Percentiles rank a stretch among this genome's conserved stretches.
Conservation (phyloP, 2,329 filamentous ascomycete species). For the Microthyrium microscopicum region DNA sequence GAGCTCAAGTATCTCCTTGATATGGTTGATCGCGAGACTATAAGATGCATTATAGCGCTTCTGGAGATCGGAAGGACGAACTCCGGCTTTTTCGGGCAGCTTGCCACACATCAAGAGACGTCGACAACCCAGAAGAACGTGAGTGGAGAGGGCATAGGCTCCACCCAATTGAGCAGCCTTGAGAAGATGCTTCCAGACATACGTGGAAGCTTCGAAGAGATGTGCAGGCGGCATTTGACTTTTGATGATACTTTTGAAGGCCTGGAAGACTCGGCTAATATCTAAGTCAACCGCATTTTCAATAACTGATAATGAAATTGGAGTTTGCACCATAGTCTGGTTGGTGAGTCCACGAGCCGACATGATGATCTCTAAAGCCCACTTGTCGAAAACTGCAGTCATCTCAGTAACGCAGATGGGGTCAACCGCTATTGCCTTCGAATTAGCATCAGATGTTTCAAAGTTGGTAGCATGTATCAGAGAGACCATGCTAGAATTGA, state of each 20-base stretch:
- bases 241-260: slow-evolving; percentile 4
- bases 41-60: slow-evolving; percentile 66
- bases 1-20: slow-evolving; percentile 60
- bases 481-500: no score
- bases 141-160: slow-evolving; percentile 57
- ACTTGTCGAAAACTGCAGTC: no score
- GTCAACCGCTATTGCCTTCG: no score
- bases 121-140: slow-evolving; percentile 53
- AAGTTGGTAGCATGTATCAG: no score
- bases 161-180: slow-evolving; percentile 47
- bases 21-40: slow-evolving; percentile 39
- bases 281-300: slow-evolving; percentile 31
- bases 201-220: slow-evolving; percentile 43
- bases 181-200: slow-evolving; percentile 64
- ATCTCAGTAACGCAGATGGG: no score
- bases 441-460: no score
- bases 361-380: no score
- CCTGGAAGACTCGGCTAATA: slow-evolving; percentile 47
- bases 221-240: no score
- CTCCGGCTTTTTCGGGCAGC: slow-evolving; percentile 31
- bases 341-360: no score
- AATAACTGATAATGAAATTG: no score
- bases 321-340: no score
- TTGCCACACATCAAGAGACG: slow-evolving; percentile 61
- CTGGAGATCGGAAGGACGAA: slow-evolving; percentile 35